phyloP scores from a whole-genome alignment of 257 asterid species.

The Plantago elongata region DNA sequence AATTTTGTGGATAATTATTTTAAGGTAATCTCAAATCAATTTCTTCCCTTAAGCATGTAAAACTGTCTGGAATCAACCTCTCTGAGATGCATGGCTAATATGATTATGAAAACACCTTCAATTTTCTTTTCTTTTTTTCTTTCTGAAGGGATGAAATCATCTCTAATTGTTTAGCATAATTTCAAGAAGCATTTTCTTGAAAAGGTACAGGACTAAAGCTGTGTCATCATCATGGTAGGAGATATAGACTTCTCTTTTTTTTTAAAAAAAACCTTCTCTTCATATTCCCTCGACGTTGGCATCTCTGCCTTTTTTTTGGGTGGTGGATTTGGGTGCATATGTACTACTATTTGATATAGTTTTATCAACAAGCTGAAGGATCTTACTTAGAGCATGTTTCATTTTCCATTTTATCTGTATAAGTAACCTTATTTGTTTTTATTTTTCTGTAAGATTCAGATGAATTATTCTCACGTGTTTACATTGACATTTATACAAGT shows the following conservation, averaged over 20 bases:
- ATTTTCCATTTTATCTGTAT: neutral
- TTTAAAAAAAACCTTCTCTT: too few relatives aligned
- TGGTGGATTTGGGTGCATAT: neutral
- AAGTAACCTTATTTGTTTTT: neutral
- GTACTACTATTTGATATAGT: neutral
- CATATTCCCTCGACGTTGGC: too few relatives aligned
- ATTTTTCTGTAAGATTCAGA: neutral
- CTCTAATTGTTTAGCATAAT: neutral
- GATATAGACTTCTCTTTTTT: too few relatives aligned
- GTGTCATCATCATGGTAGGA: neutral
- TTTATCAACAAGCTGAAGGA: neutral
- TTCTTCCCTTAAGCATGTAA: neutral
- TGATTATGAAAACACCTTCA: constrained; percentile 7
- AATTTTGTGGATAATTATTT: constrained; percentile 92
- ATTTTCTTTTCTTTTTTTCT: too few relatives aligned
- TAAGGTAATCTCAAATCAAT: constrained; percentile 42
- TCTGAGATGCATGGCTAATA: neutral
- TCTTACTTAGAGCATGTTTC: neutral
- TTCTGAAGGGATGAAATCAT: too few relatives aligned
- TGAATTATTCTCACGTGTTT: constrained; percentile 1
- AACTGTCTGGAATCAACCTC: neutral
- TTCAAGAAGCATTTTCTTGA: neutral
- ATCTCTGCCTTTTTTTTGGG: too few relatives aligned
- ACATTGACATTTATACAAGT: constrained; percentile 1
- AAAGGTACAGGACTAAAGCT: neutral